phyloP scores from a whole-genome alignment of 164 flowering plant species.

The Cinnamomum micranthum region DNA sequence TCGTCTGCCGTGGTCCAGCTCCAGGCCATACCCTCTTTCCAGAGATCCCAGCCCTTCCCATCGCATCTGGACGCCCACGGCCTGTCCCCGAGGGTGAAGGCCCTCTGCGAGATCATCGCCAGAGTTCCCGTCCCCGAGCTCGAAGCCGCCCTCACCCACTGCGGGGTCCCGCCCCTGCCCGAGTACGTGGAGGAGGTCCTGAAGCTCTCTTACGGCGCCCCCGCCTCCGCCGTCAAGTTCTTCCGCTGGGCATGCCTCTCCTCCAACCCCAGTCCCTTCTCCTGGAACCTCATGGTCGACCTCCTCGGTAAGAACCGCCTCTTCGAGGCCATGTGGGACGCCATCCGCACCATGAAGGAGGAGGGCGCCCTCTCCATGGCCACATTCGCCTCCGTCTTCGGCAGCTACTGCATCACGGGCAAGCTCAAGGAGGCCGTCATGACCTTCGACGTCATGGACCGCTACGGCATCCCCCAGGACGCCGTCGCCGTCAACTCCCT shows the following conservation, averaged over 20 bases:
- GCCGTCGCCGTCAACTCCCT: constrained; percentile 66
- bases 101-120: constrained; percentile 36
- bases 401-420: constrained; percentile 54
- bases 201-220: constrained; percentile 39
- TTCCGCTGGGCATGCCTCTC: constrained; percentile 53
- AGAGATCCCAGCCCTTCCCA: constrained; percentile 14
- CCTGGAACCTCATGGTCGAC: constrained; percentile 84
- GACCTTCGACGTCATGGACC: constrained; percentile 70
- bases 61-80: constrained; percentile 9
- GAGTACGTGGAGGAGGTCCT: constrained; percentile 52
- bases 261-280: constrained; percentile 29
- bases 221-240: constrained; percentile 57
- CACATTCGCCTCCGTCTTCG: constrained; percentile 63
- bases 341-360: constrained; percentile 68
- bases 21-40: neutral
- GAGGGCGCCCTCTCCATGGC: constrained; percentile 45
- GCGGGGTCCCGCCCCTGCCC: constrained; percentile 33
- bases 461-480: constrained; percentile 57
- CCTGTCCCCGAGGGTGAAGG: constrained; percentile 28
- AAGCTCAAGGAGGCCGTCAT: constrained; percentile 56
- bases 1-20: neutral
- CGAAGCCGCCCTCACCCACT: constrained; percentile 37
- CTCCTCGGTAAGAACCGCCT: constrained; percentile 59
- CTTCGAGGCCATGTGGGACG: constrained; percentile 84
- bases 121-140: constrained; percentile 28